Conservation (phyloP, 2,329 filamentous ascomycete genomes). For the Hymenoscyphus fructigenus region DNA sequence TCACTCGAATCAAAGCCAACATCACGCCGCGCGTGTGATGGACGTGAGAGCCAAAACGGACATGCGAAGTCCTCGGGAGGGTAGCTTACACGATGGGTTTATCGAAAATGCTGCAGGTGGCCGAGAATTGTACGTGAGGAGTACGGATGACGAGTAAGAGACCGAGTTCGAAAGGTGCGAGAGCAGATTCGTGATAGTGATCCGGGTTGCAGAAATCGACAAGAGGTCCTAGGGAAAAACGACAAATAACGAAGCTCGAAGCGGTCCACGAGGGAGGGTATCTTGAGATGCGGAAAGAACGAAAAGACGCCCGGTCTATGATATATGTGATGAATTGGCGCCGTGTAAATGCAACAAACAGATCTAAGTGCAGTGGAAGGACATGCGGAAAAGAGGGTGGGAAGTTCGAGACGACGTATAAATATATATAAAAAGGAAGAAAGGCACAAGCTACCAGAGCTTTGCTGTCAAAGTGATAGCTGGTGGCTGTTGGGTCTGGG, state of each 20-base stretch:
- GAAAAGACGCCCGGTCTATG: constrained; percentile 30
- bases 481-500: constrained; percentile 31
- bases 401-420: constrained; percentile 4
- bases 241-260: constrained; percentile 11
- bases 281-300: constrained; percentile 21
- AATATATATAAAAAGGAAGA: constrained; percentile 26
- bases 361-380: constrained; percentile 20
- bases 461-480: constrained; percentile 39
- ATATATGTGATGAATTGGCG: constrained; percentile 25
- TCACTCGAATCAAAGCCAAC: neutral
- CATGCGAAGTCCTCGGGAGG: constrained; percentile 7
- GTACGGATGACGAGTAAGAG: constrained; percentile 12
- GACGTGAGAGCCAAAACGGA: neutral
- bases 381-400: constrained; percentile 19
- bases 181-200: constrained; percentile 16
- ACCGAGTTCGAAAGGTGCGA: constrained; percentile 19
- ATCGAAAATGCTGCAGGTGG: constrained; percentile 21
- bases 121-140: neutral
- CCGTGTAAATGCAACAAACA: constrained; percentile 15
- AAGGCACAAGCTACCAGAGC: constrained; percentile 47
- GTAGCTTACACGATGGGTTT: constrained; percentile 22
- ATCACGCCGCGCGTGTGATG: neutral
- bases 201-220: constrained; percentile 10
- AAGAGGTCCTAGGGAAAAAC: neutral
- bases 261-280: constrained; percentile 24